Evolutionary conservation across 306 rosid genomes (phyloP).

Genomic region (Acacia crassicarpa): DNA sequence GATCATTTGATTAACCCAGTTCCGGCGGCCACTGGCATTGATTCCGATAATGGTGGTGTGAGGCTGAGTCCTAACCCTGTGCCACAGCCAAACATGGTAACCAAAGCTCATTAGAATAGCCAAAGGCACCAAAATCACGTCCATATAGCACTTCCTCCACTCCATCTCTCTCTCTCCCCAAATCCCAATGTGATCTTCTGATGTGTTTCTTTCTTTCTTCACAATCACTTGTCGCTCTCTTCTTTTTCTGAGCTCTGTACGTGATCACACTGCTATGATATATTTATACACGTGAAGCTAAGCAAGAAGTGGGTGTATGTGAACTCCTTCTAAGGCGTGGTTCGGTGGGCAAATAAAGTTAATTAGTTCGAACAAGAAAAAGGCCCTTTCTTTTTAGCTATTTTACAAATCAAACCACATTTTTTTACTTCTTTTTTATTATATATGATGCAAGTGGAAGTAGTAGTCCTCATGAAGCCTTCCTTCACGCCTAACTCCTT

Average conservation of each 20-base stretch:
- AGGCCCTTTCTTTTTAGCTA: constrained; percentile 34
- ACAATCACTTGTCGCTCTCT: neutral
- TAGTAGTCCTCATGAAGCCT: neutral
- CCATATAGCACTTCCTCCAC: constrained; percentile 90
- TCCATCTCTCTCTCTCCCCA: constrained; percentile 41
- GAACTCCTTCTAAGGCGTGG: constrained; percentile 43
- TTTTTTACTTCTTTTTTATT: too few species aligned
- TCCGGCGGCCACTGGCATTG: constrained; percentile 72
- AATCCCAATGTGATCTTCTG: neutral
- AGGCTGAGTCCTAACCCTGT: constrained; percentile 65
- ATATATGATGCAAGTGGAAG: constrained; percentile 3
- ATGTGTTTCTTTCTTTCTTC: neutral
- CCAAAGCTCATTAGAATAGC: constrained; percentile 52
- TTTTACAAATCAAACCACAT: too few species aligned
- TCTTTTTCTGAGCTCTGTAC: neutral
- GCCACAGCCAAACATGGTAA: constrained; percentile 88
- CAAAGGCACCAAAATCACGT: constrained; percentile 77
- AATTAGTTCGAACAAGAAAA: neutral
- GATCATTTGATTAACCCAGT: constrained; percentile 83
- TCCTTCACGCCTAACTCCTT: neutral
- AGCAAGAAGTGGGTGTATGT: constrained; percentile 36
- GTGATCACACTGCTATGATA: constrained; percentile 2
- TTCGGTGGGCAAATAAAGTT: constrained; percentile 28
- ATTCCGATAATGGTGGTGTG: constrained; percentile 78
- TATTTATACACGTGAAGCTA: constrained; percentile 35